A percentile compares a stretch with the other conserved stretches of the same genome.
phyloP scores from a whole-genome alignment of 352 stramenopile species.

The Phytopythium delawarense region DNA sequence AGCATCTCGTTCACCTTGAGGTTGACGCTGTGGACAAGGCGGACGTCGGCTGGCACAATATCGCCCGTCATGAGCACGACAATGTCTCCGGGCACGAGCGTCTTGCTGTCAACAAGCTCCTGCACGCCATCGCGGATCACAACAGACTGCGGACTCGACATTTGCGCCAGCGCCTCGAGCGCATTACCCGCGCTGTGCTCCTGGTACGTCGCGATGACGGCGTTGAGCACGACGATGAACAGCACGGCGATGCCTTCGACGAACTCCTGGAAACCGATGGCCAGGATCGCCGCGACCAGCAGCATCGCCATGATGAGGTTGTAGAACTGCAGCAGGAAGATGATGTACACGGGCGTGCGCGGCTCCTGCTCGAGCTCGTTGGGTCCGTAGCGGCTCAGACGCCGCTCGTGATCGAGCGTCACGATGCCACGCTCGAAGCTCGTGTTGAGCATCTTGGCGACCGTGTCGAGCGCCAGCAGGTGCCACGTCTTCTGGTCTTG shows the following conservation, averaged over 20 bases:
- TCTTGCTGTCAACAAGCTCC: slow-evolving; percentile 59
- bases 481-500: slow-evolving; percentile 51
- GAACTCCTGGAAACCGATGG: slow-evolving; percentile 52
- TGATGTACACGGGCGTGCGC: slow-evolving; percentile 47
- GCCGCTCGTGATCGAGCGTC: slow-evolving; percentile 32
- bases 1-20: slow-evolving; percentile 92
- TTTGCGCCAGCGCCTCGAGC: slow-evolving; percentile 46
- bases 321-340: slow-evolving; percentile 78
- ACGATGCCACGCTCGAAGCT: slow-evolving; percentile 44
- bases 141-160: slow-evolving; percentile 61
- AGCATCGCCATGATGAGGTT: slow-evolving; percentile 75
- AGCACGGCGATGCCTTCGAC: slow-evolving; percentile 72
- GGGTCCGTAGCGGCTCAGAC: slow-evolving; percentile 36
- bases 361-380: slow-evolving; percentile 68
- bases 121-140: slow-evolving; percentile 63
- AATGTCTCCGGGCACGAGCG: slow-evolving; percentile 74
- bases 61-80: slow-evolving; percentile 91
- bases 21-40: slow-evolving; percentile 82
- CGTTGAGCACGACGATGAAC: slow-evolving; percentile 62
- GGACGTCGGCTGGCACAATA: slow-evolving; percentile 90
- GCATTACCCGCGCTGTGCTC: slow-evolving; percentile 64
- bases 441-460: slow-evolving; percentile 51
- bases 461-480: slow-evolving; percentile 32
- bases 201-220: slow-evolving; percentile 53
- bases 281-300: slow-evolving; percentile 50